Evolutionary conservation across 305 asterid species (phyloP).

Genomic region (Plantago rigida): DNA sequence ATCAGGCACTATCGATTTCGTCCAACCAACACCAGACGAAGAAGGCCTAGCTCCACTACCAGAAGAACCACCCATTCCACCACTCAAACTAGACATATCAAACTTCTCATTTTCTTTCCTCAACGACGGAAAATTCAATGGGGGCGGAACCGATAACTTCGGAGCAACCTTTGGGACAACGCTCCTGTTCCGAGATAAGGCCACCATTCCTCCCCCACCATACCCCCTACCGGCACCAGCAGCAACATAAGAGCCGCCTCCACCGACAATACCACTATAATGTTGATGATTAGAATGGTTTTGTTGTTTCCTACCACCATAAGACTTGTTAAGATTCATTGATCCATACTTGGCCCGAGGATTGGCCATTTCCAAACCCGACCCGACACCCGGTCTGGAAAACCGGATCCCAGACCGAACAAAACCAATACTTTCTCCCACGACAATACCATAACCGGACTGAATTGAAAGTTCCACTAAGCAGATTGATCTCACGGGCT

Average conservation of each 20-base stretch:
- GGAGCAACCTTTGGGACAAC: constrained; percentile 39
- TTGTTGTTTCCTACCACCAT: constrained; percentile 62
- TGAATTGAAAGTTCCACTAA: neutral
- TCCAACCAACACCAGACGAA: constrained; percentile 86
- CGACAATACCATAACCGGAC: constrained; percentile 46
- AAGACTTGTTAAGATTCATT: constrained; percentile 77
- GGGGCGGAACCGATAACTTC: constrained; percentile 88
- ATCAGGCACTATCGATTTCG: constrained; percentile 46
- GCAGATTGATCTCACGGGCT: neutral
- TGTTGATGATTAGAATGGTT: constrained; percentile 41
- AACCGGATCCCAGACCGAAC: constrained; percentile 39
- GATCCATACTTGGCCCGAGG: constrained; percentile 76
- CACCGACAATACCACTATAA: constrained; percentile 37
- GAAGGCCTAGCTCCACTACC: constrained; percentile 62
- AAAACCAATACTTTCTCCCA: constrained; percentile 1
- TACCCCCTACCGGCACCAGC: constrained; percentile 52
- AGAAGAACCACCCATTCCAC: constrained; percentile 50
- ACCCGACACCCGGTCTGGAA: constrained; percentile 33
- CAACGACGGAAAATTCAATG: constrained; percentile 90
- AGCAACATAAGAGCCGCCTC: constrained; percentile 39
- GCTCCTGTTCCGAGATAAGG: constrained; percentile 55
- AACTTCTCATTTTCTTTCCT: constrained; percentile 85
- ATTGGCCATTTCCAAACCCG: constrained; percentile 70
- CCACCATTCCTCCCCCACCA: constrained; percentile 75
- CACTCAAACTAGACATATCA: constrained; percentile 50